Base-by-base conservation (phyloP, 768 basidiomycete species). In the Lactifluus piperatus region DNA sequence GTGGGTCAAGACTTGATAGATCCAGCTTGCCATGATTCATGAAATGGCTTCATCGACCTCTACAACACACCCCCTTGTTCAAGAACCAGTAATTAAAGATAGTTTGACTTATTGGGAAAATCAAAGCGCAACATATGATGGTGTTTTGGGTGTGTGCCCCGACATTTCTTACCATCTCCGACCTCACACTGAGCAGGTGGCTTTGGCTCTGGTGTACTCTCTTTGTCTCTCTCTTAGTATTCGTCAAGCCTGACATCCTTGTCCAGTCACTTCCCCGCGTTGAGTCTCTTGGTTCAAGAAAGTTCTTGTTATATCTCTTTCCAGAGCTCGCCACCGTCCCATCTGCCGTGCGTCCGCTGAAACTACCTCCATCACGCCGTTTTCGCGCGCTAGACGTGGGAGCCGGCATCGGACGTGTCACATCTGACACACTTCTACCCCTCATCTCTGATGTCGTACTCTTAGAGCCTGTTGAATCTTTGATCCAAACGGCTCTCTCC, bases 371-470 rank as follows among this genome's bases (percentile, higher is more conserved):
- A 14, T n/a, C 68, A 11, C 75, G 77, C 24, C 76, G 82, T 47
- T 81, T 77, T 27, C 82, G 91, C 46, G 94, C 89, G 0, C 79
- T 99, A 22, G 95, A 99, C 67, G 91, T 94, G 58, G 95, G 89
- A 16, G 94, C 94, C 6, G 95, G 95, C 11, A 86, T 99, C 49
- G 95, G 95, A 11, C 85, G 95, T 53, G 93, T 97, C 27, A 95
- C 94, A 0, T 77, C 82, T 2, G 84, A 89, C 64, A 91, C 94
- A 13, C 82, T 99, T 34, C 81, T 97, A n/a, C 88, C 86, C 66
- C 84, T 97, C 54, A 81, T 94, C 62, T 80, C 84, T 24, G 87
- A 92, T 64, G 91, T 97, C 49, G 84, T 93, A 45, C 81, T 95
- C 55, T 79, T 95, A 57, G 95, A 98, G 71, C 97, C 95, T 4